phyloP scores from a whole-genome alignment of 495 filamentous ascomycete species.

The Sordaria brevicollis region DNA sequence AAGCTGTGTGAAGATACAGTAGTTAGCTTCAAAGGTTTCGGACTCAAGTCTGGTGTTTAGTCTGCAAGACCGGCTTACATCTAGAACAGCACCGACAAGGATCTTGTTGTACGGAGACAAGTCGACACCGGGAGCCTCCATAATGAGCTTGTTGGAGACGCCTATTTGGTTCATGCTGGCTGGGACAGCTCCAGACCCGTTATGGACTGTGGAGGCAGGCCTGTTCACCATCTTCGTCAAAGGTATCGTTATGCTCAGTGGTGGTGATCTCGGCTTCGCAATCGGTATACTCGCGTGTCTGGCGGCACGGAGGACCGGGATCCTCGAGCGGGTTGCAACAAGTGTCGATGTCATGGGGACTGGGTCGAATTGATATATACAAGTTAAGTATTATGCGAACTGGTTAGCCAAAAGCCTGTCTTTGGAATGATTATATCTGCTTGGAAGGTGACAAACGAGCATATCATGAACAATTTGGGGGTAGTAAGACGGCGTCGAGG shows the following conservation, averaged over 20 bases:
- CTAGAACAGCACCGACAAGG: conserved; percentile 45
- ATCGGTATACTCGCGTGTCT: not conserved
- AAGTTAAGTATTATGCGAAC: not conserved
- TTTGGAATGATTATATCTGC: not conserved
- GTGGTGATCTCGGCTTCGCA: not conserved
- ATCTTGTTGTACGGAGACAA: conserved; percentile 37
- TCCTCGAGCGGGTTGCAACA: not conserved
- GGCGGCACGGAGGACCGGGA: not conserved
- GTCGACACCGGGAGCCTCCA: conserved; percentile 34
- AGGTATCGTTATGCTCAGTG: not conserved
- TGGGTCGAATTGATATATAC: not conserved
- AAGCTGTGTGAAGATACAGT: conserved; percentile 22
- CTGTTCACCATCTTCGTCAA: not conserved
- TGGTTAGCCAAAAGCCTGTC: not conserved
- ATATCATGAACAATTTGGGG: not conserved
- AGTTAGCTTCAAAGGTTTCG: not conserved
- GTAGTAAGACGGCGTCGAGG: not conserved
- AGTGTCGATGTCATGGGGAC: not conserved
- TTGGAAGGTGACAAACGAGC: not conserved
- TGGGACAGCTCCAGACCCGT: not conserved
- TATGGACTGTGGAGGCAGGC: not conserved
- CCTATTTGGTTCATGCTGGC: conserved; percentile 12
- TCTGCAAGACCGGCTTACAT: conserved; percentile 22
- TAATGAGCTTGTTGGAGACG: conserved; percentile 40
- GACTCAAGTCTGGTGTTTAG: not conserved